Evolutionary conservation across 345 rosid species (phyloP), one percentile per base, ranked within the genome.

Genomic region (Firmiana major): DNA sequence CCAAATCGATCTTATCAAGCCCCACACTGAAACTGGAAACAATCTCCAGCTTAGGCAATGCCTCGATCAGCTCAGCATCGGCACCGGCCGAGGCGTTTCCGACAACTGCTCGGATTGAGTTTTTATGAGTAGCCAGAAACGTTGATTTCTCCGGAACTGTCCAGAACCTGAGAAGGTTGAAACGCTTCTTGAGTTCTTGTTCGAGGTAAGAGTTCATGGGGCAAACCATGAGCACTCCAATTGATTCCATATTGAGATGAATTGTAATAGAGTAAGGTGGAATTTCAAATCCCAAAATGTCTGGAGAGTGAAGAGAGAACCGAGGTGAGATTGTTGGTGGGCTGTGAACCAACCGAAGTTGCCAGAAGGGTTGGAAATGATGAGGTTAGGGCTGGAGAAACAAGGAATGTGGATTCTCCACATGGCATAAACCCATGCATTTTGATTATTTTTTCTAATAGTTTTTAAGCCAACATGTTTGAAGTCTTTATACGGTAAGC

Each of bases 21-120:
- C 93, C 96, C 42, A 89, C 93, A 62, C 93, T 89, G 84, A 58
- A 84, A 45, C 72, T 91, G 16, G 95, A 68, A 59, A 89, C 86
- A 53, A 89, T 91, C 85, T 89, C 90, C 63, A 89, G 70, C 75
- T 81, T 80, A 8, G 90, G 96, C 55, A 91, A 71, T 12, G 84
- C 78, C 7, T 86, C 90, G 51, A 91, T 85, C 40, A 91, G 79
- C 74, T 78, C 80, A 6, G 89, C 86, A 57, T 89, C 89, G 65
- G 90, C 91, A 21, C 93, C 90, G 46, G 83, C 75, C 43, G 15
- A 8, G 60, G 89, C 55, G 82, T 79, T 54, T 1, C 89, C 86
- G 3, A 88, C 96, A 3, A 89, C 82, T 0, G 89, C 93, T 11
- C 81, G 83, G 80, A 87, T 81, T 22, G 75, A 74, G 79, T 60